A percentile compares a stretch with the other conserved stretches of the same genome.
Conservation (phyloP, 345 rosid species). For the Turritis glabra region DNA sequence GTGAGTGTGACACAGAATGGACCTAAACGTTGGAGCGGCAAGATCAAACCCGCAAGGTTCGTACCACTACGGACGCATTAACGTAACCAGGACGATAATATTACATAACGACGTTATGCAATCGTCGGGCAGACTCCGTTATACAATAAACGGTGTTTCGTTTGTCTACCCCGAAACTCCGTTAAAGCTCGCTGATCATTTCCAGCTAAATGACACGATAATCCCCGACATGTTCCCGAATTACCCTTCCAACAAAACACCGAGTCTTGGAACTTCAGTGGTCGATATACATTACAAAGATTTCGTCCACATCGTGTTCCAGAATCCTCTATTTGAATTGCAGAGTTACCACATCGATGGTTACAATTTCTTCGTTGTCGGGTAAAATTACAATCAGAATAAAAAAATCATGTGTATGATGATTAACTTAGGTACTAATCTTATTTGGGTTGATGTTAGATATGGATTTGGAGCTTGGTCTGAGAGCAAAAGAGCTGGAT, state of each 20-base stretch:
- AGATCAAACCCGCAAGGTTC: conserved; percentile 70
- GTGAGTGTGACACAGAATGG: conserved; percentile 42
- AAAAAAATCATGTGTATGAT: neutral
- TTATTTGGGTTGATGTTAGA: conserved; percentile 29
- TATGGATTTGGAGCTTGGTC: conserved; percentile 65
- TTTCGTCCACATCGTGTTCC: conserved; percentile 54
- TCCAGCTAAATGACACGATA: conserved; percentile 39
- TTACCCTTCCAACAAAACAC: conserved; percentile 24
- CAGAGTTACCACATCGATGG: conserved; percentile 73
- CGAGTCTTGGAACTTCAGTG: conserved; percentile 44
- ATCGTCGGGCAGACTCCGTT: conserved; percentile 21
- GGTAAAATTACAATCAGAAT: conserved; percentile 32
- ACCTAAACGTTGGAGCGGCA: conserved; percentile 57
- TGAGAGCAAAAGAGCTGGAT: conserved; percentile 37
- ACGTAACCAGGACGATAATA: conserved; percentile 42
- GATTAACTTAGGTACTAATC: neutral
- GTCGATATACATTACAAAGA: conserved; percentile 48
- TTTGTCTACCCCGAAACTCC: conserved; percentile 51
- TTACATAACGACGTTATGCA: conserved; percentile 40
- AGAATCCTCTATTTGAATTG: conserved; percentile 36
- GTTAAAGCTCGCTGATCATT: conserved; percentile 54
- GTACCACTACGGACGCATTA: conserved; percentile 43
- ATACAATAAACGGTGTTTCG: conserved; percentile 55
- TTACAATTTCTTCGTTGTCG: conserved; percentile 53
- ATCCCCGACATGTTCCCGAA: conserved; percentile 41